Percentiles rank a stretch among this genome's conserved stretches.
phyloP scores from a whole-genome alignment of 73 alveolate species.

The Paramecium primaurelia region DNA sequence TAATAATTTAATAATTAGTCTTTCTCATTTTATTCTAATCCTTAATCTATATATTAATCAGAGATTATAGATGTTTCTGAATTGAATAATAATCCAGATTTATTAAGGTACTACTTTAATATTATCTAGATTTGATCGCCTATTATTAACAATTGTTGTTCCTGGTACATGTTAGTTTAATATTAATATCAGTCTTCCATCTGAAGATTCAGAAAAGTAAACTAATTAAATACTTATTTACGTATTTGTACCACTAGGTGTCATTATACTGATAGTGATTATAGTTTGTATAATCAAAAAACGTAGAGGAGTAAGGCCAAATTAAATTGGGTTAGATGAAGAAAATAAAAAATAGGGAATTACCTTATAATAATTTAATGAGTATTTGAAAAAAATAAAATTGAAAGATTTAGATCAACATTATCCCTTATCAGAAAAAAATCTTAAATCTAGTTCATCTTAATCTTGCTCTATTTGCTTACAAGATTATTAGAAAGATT shows the following conservation, averaged over 20 bases:
- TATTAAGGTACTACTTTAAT: neutral
- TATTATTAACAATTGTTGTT: neutral
- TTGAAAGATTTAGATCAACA: neutral
- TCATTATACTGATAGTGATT: neutral
- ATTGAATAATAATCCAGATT: neutral
- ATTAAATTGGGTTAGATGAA: neutral
- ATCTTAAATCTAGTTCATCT: neutral
- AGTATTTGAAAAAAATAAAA: neutral
- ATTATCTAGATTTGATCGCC: neutral
- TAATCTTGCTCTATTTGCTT: neutral
- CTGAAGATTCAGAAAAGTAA: neutral
- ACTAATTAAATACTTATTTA: constrained; percentile 4
- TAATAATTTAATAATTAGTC: neutral
- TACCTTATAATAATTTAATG: neutral
- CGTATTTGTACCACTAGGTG: neutral
- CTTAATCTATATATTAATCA: neutral
- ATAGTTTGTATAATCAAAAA: neutral
- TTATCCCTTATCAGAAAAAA: neutral
- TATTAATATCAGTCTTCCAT: neutral
- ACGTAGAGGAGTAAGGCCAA: neutral
- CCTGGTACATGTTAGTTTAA: neutral
- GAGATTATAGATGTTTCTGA: neutral
- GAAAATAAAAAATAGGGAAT: neutral
- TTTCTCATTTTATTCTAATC: neutral
- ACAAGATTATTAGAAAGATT: neutral